Evolutionary conservation across 2,329 filamentous ascomycete genomes (phyloP).

Genomic region (Aureobasidium vineae): DNA sequence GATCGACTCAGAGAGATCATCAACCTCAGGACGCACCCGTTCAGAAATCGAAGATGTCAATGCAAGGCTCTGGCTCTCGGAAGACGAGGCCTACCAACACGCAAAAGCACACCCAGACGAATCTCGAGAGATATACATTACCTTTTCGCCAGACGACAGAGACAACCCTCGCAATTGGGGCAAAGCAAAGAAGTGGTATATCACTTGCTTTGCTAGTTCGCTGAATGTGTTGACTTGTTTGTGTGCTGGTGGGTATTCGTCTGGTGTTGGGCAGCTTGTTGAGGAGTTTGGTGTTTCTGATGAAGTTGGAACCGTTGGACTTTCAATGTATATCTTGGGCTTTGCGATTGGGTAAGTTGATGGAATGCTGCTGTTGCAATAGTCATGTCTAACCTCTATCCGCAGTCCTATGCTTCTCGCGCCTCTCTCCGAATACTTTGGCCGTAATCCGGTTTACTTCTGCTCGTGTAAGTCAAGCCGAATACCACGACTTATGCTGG

Average conservation of each 20-base stretch:
- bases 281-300: slow-evolving; percentile 34
- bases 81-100: slow-evolving; percentile 30
- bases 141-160: slow-evolving; percentile 30
- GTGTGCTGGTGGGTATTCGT: slow-evolving; percentile 26
- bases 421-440: slow-evolving; percentile 41
- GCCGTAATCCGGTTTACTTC: slow-evolving; percentile 40
- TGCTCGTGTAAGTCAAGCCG: slow-evolving; percentile 28
- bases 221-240: slow-evolving; percentile 34
- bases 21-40: background rate
- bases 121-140: slow-evolving; percentile 31
- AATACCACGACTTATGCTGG: too few species aligned
- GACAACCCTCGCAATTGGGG: slow-evolving; percentile 47
- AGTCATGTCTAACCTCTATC: background rate
- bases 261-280: slow-evolving; percentile 23
- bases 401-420: slow-evolving; percentile 35
- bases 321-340: slow-evolving; percentile 37
- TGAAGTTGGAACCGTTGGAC: slow-evolving; percentile 37
- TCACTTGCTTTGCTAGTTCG: slow-evolving; percentile 43
- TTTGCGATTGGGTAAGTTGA: slow-evolving; percentile 31
- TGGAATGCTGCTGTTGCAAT: background rate
- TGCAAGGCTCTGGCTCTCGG: slow-evolving; percentile 22
- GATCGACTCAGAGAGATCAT: slow-evolving; percentile 22
- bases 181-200: slow-evolving; percentile 44
- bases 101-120: slow-evolving; percentile 30
- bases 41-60: slow-evolving; percentile 19